These are phyloP conservation scores for Ceratobasidium sp. DNA, from an alignment of 1,284 basidiomycete species.

Conservation along the genomic window DNA sequence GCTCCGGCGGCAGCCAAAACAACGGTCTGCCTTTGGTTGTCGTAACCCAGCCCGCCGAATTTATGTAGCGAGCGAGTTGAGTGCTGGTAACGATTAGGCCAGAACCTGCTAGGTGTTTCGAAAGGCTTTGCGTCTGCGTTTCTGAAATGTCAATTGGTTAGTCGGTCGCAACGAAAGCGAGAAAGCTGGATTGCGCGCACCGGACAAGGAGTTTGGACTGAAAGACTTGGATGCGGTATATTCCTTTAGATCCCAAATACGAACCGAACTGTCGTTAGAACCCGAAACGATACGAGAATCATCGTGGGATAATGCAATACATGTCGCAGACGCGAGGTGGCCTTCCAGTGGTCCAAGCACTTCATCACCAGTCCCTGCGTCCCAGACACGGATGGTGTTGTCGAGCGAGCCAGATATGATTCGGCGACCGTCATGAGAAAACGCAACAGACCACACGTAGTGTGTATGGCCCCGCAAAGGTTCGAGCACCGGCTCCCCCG, in stretches of 20 bases:
- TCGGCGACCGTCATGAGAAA: slow-evolving; percentile 43
- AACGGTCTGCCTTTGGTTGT: not conserved
- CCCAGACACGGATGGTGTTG: slow-evolving; percentile 44
- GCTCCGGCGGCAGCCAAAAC: not conserved
- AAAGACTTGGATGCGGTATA: no score
- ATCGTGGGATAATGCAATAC: not conserved
- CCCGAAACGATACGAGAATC: slow-evolving; percentile 11
- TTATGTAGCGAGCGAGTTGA: no score
- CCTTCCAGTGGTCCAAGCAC: not conserved
- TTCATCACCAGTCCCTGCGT: slow-evolving; percentile 19
- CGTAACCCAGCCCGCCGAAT: not conserved
- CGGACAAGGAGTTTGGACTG: not conserved
- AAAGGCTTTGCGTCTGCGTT: not conserved
- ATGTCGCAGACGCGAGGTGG: slow-evolving; percentile 53
- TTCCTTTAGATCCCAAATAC: not conserved
- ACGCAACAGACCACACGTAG: slow-evolving; percentile 40
- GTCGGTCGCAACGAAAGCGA: not conserved
- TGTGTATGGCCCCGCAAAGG: not conserved
- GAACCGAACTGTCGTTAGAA: not conserved
- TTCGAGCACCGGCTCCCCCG: not conserved
- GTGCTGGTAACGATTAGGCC: not conserved
- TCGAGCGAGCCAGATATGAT: slow-evolving; percentile 44
- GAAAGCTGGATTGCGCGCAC: not conserved
- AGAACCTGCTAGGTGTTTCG: not conserved
- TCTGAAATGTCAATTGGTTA: not conserved